Evolutionary conservation across 768 basidiomycete species (phyloP), one percentile per base, ranked within the genome.

Genomic region (Lactarius akahatsu): DNA sequence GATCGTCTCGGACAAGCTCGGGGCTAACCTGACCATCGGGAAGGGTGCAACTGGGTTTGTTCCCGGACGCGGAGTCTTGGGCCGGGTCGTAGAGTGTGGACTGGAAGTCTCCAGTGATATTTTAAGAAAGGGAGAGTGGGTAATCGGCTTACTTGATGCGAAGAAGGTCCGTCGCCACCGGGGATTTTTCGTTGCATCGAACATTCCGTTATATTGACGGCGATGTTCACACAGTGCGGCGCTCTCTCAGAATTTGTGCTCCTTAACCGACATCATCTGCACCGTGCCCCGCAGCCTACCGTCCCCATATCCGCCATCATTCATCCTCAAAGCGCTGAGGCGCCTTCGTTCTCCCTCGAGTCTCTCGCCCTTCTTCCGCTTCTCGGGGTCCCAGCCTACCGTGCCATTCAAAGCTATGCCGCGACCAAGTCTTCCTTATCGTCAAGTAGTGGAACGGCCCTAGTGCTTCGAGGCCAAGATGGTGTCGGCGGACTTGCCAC

Each of bases 181-280:
- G 56, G 20, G 47, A 4, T 20, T 64, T 59, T 62, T 63, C 34
- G 63, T 40, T 52, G 50, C 26, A 9, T 47, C 20, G 16, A 59
- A 26, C 26, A 23, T 69, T 28, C 63, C 72, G 57, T 67, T 71
- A 28, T 59, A 18, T 70, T 74, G 45, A 71, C 66, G 47, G 59
- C 43, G 20, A 30, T 43, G 23, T 30, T 54, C 59, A 18, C 58
- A 26, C 69, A 94, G 92, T 88, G 86, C 70, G 94, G 95, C 58
- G 91, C 91, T 7, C 81, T 96, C 26, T 83, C 92, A n/a, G 92
- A 97, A 77, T 96, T 93, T 78, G 85, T 96, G 66, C 80, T 92
- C 30, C 83, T 89, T 28, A 92, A 96, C 73, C 85, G 91, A 34
- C 89, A 88, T 72, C 85, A 91, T 16, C 76, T 96, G 1, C 85